A percentile compares a stretch with the other conserved stretches of the same genome.
Conservation (phyloP, 306 rosid genomes). For the Quercus engelmannii region DNA sequence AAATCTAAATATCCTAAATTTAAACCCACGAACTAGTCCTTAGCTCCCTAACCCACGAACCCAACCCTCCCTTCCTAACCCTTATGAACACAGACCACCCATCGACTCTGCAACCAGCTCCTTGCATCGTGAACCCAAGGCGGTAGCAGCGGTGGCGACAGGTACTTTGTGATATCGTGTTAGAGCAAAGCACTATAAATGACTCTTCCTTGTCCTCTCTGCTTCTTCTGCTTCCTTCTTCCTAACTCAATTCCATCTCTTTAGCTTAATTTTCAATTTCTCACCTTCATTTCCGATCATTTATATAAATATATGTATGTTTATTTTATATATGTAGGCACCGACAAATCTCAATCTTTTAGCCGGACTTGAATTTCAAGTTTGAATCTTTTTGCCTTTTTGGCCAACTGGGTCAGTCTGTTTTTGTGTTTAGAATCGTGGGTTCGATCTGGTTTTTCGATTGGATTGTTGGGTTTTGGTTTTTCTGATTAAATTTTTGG, state of each 20-base stretch:
- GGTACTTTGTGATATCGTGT: conserved; percentile 9
- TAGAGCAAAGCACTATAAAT: conserved; percentile 25
- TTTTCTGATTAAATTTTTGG: conserved; percentile 23
- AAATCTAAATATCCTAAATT: too few relatives aligned
- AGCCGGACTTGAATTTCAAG: conserved; percentile 12
- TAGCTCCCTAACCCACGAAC: too few relatives aligned
- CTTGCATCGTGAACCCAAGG: too few relatives aligned
- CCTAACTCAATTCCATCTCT: too few relatives aligned
- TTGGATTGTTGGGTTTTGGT: conserved; percentile 21
- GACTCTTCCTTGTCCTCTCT: conserved; percentile 42
- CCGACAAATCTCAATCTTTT: conserved; percentile 39
- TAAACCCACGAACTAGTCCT: too few relatives aligned
- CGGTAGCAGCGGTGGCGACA: too few relatives aligned
- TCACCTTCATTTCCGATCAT: neutral
- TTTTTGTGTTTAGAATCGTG: conserved; percentile 19
- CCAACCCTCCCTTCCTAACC: too few relatives aligned
- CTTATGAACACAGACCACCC: too few relatives aligned
- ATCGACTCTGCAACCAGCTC: too few relatives aligned
- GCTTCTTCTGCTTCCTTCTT: conserved; percentile 9
- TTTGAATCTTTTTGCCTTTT: conserved; percentile 3
- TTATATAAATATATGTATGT: neutral
- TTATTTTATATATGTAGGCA: conserved; percentile 28
- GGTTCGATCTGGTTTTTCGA: conserved; percentile 35
- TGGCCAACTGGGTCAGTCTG: conserved; percentile 44
- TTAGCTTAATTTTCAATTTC: neutral